Percentiles rank a stretch among this genome's conserved stretches.
Conservation (phyloP, 192 early-diverging fungal genomes). For the Spizellomyces punctatus region DNA sequence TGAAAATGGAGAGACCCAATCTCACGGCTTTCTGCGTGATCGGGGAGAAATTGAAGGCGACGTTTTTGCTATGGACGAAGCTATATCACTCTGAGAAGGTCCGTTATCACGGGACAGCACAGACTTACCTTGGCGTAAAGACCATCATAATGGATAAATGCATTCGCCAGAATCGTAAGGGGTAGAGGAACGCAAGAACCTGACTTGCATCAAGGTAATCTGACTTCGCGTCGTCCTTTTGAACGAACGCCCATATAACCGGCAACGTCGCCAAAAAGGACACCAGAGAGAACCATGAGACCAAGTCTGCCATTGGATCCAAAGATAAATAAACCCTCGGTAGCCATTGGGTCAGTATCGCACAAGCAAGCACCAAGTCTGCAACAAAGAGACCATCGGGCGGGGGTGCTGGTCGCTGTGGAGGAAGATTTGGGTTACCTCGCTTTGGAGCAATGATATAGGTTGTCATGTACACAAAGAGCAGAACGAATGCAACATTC, state of each 20-base stretch:
- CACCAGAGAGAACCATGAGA: constrained; percentile 54
- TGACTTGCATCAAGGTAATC: constrained; percentile 66
- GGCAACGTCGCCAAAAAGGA: constrained; percentile 61
- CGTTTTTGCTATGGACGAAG: constrained; percentile 53
- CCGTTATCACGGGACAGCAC: neutral
- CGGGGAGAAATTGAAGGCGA: constrained; percentile 46
- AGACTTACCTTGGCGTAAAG: constrained; percentile 49
- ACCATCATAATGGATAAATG: constrained; percentile 61
- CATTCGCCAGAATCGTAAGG: constrained; percentile 68
- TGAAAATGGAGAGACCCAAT: constrained; percentile 63
- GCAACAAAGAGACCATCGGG: constrained; percentile 45
- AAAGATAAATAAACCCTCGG: constrained; percentile 64
- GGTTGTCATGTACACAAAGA: constrained; percentile 31
- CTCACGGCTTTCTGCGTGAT: constrained; percentile 67
- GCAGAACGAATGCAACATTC: constrained; percentile 27
- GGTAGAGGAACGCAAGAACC: constrained; percentile 47
- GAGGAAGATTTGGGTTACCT: neutral
- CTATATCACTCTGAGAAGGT: too few species aligned
- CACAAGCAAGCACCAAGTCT: constrained; percentile 49
- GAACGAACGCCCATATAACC: constrained; percentile 44
- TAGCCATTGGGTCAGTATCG: constrained; percentile 60
- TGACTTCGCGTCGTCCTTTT: constrained; percentile 36
- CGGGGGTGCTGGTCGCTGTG: constrained; percentile 32
- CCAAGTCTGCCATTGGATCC: constrained; percentile 49
- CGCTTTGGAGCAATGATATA: constrained; percentile 25